A percentile compares a stretch with the other conserved stretches of the same genome.
phyloP scores from a whole-genome alignment of 306 rosid species.

The Lupinus albus region DNA sequence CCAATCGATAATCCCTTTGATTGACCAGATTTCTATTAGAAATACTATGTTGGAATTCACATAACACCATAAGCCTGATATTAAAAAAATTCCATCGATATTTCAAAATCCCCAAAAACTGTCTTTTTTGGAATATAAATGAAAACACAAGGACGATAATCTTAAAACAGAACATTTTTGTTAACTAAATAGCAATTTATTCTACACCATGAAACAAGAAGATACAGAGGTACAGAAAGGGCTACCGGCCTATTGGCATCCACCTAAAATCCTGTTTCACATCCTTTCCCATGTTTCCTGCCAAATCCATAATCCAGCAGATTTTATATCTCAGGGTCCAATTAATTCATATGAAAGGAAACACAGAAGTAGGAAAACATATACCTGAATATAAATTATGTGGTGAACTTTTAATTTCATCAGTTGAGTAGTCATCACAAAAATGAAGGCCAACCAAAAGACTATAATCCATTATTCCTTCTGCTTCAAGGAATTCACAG shows the following conservation, averaged over 20 bases:
- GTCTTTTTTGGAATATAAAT: slow-evolving; percentile 18
- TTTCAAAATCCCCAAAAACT: slow-evolving; percentile 10
- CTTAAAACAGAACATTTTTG: slow-evolving; percentile 18
- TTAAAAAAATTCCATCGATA: slow-evolving; percentile 21
- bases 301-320: slow-evolving; percentile 29
- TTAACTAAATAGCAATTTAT: slow-evolving; percentile 11
- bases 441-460: slow-evolving; percentile 61
- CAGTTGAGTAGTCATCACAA: slow-evolving; percentile 45
- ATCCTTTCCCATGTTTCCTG: slow-evolving; percentile 49
- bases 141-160: slow-evolving; percentile 6
- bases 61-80: slow-evolving; percentile 25
- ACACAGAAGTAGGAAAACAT: slow-evolving; percentile 3
- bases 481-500: slow-evolving; percentile 58
- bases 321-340: slow-evolving; percentile 8
- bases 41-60: slow-evolving; percentile 11
- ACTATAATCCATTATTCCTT: slow-evolving; percentile 66
- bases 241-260: slow-evolving; percentile 55
- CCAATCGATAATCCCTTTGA: slow-evolving; percentile 19
- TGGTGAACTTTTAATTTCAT: slow-evolving; percentile 38
- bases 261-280: slow-evolving; percentile 41
- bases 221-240: slow-evolving; percentile 22
- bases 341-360: slow-evolving; percentile 24
- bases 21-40: slow-evolving; percentile 32
- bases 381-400: slow-evolving; percentile 43
- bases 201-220: slow-evolving; percentile 22